Evolutionary conservation across 2,329 filamentous ascomycete genomes (phyloP).

Genomic region (Fusarium lyarnte): DNA sequence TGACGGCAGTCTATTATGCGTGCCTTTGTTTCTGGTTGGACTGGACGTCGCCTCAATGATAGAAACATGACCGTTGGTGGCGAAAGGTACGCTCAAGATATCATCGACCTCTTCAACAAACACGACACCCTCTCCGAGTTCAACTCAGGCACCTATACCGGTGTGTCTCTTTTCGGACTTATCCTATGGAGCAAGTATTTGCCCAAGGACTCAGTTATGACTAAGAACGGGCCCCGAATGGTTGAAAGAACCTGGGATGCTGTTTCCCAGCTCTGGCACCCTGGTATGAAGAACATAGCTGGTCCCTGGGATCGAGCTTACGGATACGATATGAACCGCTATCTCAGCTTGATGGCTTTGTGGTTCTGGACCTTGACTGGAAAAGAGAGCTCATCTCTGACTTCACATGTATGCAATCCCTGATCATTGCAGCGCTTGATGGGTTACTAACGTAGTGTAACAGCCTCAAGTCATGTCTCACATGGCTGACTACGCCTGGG

Average conservation of each 20-base stretch:
- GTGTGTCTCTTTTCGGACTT: constrained; percentile 68
- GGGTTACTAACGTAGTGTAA: too few species aligned
- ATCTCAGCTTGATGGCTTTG: constrained; percentile 65
- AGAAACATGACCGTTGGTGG: constrained; percentile 67
- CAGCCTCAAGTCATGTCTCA: constrained; percentile 67
- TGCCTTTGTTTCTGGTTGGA: constrained; percentile 69
- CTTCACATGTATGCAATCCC: background rate
- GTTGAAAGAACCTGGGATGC: constrained; percentile 63
- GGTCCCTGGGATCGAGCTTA: constrained; percentile 73
- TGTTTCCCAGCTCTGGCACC: constrained; percentile 64
- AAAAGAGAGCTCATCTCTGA: constrained; percentile 52
- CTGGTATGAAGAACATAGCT: constrained; percentile 67
- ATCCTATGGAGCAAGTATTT: constrained; percentile 69
- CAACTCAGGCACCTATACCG: constrained; percentile 70
- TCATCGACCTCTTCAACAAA: constrained; percentile 65
- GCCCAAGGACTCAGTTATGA: constrained; percentile 62
- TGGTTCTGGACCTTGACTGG: constrained; percentile 69
- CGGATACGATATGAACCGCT: constrained; percentile 71
- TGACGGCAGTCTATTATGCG: constrained; percentile 61
- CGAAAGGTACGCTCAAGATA: constrained; percentile 63
- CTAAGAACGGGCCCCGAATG: constrained; percentile 60
- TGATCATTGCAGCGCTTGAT: too few species aligned
- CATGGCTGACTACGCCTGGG: constrained; percentile 66
- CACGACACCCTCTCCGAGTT: constrained; percentile 69
- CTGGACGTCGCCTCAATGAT: constrained; percentile 62